Evolutionary conservation across 1,139 yeast genomes (phyloP), one percentile per base, ranked within the genome.

Genomic region (Debaryomycetaceae sp.): DNA sequence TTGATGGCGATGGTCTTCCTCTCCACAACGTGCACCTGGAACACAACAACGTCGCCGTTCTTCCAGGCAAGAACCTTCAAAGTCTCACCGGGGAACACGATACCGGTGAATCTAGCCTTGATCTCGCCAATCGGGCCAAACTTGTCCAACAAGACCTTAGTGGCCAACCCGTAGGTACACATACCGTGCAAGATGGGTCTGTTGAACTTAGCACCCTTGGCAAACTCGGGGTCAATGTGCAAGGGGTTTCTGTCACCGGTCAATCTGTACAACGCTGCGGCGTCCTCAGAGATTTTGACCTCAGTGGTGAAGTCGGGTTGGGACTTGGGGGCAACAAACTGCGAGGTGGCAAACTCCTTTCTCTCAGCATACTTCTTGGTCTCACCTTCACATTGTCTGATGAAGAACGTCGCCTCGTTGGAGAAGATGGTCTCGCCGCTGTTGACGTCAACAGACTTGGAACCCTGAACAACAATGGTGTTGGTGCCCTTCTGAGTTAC

Each of bases 31-130:
- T 77, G 77, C 19, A 94, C 78, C 61, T 83, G 94, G 78, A 89
- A 91, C 40, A 78, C 67, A 39, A 91, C 82, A 44, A 69, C 62
- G 46, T 74, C 78, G 36, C 69, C 66, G 39, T 78, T 69, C 58
- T 80, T 84, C 98, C 98, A 91, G 25, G 95, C 95, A 36, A 64
- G 64, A 25, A 91, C 78, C 50, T 71, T 73, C 56, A 91, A 71
- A 19, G 86, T 82, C 62, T 91, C 97, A 48, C 97, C 98, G n/a
- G 97, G 97, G 76, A 76, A 88, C 26, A 91, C 97, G 50, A 84
- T 80, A 49, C 91, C 91, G 20, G 95, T 75, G 56, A 91, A 91
- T 55, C 97, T 78, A 22, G 78, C 94, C 69, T 91, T 91, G 56
- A 88, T 74, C 65, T 88, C 96, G 51, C 73, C 74, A 59, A 83